Evolutionary conservation across 2,329 filamentous ascomycete genomes (phyloP), one percentile per base, ranked within the genome.

Genomic region (Ustulina deusta): DNA sequence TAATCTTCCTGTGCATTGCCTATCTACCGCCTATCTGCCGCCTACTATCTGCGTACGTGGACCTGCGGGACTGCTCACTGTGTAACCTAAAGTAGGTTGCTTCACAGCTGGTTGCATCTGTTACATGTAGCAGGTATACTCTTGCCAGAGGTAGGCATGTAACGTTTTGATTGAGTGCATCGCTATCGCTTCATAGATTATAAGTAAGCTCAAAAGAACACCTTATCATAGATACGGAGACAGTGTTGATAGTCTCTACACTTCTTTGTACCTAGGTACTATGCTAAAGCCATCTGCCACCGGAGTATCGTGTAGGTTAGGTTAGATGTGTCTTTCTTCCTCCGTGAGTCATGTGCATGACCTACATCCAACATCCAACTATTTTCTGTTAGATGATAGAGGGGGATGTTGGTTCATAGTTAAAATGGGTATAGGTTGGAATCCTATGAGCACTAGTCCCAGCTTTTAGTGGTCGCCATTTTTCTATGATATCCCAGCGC

Each of bases 1-100:
- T 38, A 38, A 38, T 60, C 46, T 29, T 15, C 36, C 40, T 34
- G 9, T 56, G 25, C 17, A 34, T 34, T 58, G 17, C 34, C 27
- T 34, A 48, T 48, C 11, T 54, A 25, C 15, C 4, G 11, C 13
- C 38, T 15, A n/a, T n/a, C n/a, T n/a, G n/a, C n/a, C n/a, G n/a
- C 32, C 9, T 34, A 34, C 4, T n/a, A 7, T 42, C 25, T 51
- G 49, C 49, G 29, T 54, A 34, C 32, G 49, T 34, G n/a, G 29
- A 56, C 29, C 44, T 17, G 38, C 11, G 59, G 56, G 36, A 48
- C 51, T 46, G 42, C 42, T 22, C 36, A 17, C 49, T 54, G 22
- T 36, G 42, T 46, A 46, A 54, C 29, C 22, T 20, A 10, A 5
- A 25, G 20, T 25, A 49, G 22, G 20, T 25, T 29, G 22, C 46